These are phyloP conservation scores for Linanthus parryae DNA, from an alignment of 148 eudicot species.

Conservation along the genomic window DNA sequence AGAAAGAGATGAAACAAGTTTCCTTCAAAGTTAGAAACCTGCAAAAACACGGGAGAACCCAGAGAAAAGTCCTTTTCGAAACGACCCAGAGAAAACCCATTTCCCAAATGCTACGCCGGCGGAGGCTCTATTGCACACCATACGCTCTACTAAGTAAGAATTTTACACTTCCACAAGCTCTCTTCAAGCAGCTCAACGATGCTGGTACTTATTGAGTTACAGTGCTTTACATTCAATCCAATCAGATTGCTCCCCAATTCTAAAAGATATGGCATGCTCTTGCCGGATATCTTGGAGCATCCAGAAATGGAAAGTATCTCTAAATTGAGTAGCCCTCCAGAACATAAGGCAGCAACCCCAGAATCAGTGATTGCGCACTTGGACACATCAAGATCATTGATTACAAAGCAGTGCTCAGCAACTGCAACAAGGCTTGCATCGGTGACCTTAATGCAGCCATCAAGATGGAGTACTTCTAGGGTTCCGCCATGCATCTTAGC, in stretches of 20 bases:
- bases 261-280: constrained; percentile 44
- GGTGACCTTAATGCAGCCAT: constrained; percentile 58
- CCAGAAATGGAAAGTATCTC: constrained; percentile 65
- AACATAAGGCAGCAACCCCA: constrained; percentile 48
- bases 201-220: constrained; percentile 57
- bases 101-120: too few relatives aligned
- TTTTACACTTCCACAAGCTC: constrained; percentile 66
- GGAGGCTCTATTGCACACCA: too few relatives aligned
- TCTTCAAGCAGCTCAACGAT: constrained; percentile 50
- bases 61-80: too few relatives aligned
- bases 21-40: too few relatives aligned
- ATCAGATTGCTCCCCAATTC: constrained; percentile 47
- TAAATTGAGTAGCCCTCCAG: constrained; percentile 32
- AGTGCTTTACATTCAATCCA: constrained; percentile 66
- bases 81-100: too few relatives aligned
- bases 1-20: too few relatives aligned
- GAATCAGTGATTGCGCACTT: constrained; percentile 57
- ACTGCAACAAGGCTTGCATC: constrained; percentile 45
- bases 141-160: constrained; percentile 36
- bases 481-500: constrained; percentile 57
- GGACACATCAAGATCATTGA: constrained; percentile 69
- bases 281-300: constrained; percentile 56
- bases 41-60: too few relatives aligned
- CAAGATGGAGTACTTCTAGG: constrained; percentile 54
- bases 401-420: constrained; percentile 38